Conservation (phyloP, 1,284 basidiomycete species). For the Leccinum glutinopallens region DNA sequence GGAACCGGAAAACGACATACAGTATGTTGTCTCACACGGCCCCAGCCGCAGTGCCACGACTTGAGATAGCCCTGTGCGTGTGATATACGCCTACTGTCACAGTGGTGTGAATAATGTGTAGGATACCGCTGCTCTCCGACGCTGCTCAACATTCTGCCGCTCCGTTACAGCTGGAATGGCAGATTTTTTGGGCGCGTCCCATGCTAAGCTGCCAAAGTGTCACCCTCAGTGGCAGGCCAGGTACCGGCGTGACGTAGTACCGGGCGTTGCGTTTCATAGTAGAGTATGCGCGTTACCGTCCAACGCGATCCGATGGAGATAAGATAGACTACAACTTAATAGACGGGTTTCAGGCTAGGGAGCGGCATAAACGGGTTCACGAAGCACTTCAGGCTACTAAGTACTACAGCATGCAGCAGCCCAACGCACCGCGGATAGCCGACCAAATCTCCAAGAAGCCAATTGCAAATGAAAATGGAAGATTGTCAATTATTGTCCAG, state of each 20-base stretch:
- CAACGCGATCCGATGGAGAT: conserved; percentile 13
- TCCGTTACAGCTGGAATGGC: conserved; percentile 1
- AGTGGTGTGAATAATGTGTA: conserved; percentile 10
- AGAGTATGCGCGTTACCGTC: not conserved
- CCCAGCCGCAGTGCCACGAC: conserved; percentile 6
- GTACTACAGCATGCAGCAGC: conserved; percentile 4
- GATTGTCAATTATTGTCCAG: conserved; percentile 5
- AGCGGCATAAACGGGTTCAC: conserved; percentile 1
- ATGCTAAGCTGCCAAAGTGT: conserved; percentile 10
- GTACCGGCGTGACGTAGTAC: conserved; percentile 4
- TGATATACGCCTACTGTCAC: conserved; percentile 10
- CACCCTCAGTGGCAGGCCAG: conserved; percentile 5
- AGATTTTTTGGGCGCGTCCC: conserved; percentile 5
- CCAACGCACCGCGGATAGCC: conserved; percentile 30
- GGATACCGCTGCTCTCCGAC: conserved; percentile 1
- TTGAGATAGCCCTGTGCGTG: conserved; percentile 8
- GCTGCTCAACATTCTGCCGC: conserved; percentile 6
- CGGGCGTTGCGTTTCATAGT: conserved; percentile 5
- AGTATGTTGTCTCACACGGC: conserved; percentile 9
- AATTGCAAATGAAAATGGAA: conserved; percentile 21
- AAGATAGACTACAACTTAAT: conserved; percentile 8
- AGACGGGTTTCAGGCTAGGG: conserved; percentile 21
- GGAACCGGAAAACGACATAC: conserved; percentile 26
- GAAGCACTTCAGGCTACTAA: conserved; percentile 1
- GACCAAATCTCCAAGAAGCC: conserved; percentile 23